These are phyloP conservation scores for Phialophora tarda DNA, from an alignment of 2,329 filamentous ascomycete genomes.

Conservation along the genomic window DNA sequence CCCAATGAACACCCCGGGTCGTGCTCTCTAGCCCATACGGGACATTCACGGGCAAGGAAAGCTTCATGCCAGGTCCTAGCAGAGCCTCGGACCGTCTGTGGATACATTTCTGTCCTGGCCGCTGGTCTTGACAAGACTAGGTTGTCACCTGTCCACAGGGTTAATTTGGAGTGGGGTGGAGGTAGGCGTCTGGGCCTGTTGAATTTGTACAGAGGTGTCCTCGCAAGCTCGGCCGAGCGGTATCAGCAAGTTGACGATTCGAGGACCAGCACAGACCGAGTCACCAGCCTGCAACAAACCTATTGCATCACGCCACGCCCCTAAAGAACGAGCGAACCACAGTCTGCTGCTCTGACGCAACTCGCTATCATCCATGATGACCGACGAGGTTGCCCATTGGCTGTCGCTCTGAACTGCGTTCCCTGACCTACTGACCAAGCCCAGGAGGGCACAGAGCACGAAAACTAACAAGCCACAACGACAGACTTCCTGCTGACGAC, in stretches of 20 bases:
- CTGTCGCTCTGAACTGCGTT: slow-evolving; percentile 20
- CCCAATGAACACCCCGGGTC: slow-evolving; percentile 11
- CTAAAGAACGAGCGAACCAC: slow-evolving; percentile 23
- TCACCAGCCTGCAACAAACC: slow-evolving; percentile 21
- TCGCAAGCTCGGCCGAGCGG: slow-evolving; percentile 13
- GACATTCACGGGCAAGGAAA: slow-evolving; percentile 8
- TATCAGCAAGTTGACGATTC: slow-evolving; percentile 9
- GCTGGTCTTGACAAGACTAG: slow-evolving; percentile 10
- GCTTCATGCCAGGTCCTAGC: slow-evolving; percentile 13
- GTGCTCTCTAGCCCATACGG: slow-evolving; percentile 15
- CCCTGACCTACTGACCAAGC: slow-evolving; percentile 12
- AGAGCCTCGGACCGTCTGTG: slow-evolving; percentile 28
- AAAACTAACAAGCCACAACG: slow-evolving; percentile 24
- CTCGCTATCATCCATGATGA: slow-evolving; percentile 14
- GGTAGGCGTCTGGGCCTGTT: slow-evolving; percentile 12
- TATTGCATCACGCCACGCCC: slow-evolving; percentile 34
- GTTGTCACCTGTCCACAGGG: slow-evolving; percentile 9
- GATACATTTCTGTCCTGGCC: slow-evolving; percentile 18
- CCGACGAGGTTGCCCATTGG: slow-evolving; percentile 19
- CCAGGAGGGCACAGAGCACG: slow-evolving; percentile 12
- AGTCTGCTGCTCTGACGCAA: slow-evolving; percentile 5
- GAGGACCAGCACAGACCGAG: slow-evolving; percentile 7
- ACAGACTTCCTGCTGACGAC: slow-evolving; percentile 22
- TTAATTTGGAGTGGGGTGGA: slow-evolving; percentile 14
- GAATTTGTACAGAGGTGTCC: background rate